phyloP scores from a whole-genome alignment of 495 filamentous ascomycete genomes.

The Chaetomium tenue region DNA sequence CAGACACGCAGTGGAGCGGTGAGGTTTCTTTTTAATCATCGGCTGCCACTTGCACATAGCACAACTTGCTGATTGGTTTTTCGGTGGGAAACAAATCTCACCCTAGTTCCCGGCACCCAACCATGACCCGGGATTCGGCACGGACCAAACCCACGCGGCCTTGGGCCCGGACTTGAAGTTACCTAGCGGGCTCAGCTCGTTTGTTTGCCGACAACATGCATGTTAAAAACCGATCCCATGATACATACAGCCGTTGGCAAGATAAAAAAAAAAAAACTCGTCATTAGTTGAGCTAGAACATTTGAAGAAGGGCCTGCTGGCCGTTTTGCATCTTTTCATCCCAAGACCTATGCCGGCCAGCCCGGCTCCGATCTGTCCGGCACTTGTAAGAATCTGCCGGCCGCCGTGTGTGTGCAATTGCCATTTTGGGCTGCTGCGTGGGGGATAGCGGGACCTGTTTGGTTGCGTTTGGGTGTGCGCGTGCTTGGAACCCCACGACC shows the following conservation, averaged over 20 bases:
- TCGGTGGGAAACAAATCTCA: neutral
- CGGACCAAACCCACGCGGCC: neutral
- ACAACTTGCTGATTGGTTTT: slow-evolving; percentile 8
- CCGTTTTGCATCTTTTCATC: neutral
- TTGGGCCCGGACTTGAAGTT: neutral
- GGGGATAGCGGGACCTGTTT: slow-evolving; percentile 2
- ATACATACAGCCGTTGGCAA: neutral
- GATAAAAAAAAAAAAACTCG: neutral
- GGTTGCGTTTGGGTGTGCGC: neutral
- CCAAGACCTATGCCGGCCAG: neutral
- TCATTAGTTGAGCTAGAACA: neutral
- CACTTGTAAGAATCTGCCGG: neutral
- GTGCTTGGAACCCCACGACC: neutral
- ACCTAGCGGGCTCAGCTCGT: slow-evolving; percentile 6
- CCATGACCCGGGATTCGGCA: slow-evolving; percentile 15
- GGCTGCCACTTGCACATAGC: neutral
- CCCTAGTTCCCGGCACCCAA: slow-evolving; percentile 4
- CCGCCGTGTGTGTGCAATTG: slow-evolving; percentile 5
- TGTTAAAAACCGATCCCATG: slow-evolving; percentile 7
- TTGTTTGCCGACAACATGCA: slow-evolving; percentile 12
- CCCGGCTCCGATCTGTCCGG: neutral
- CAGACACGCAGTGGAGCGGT: slow-evolving; percentile 5
- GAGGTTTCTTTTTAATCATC: neutral
- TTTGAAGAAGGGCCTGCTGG: neutral
- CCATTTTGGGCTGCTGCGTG: slow-evolving; percentile 5